Base-by-base conservation (phyloP, 2,329 filamentous ascomycete species). In the Dactylellina drechsleri region DNA sequence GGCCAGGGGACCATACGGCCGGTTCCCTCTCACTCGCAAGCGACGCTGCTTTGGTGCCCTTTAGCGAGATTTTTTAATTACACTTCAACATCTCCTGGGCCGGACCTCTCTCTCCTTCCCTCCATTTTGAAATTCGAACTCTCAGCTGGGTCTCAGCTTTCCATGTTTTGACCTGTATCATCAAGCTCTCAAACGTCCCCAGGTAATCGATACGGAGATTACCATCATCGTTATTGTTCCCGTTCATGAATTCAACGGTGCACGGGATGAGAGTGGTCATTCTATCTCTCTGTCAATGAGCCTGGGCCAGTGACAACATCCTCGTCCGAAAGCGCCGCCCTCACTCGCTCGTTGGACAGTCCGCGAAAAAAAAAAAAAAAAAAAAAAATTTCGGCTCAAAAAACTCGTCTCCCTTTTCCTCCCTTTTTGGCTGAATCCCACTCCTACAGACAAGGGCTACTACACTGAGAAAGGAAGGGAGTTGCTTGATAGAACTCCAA, bases 401-500 rank as follows among this genome's bases (percentile, higher is more conserved):
- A 36, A 36, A 36, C 31, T 36, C 31, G 31, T 36, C 31, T 36
- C 31, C 54, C 28, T 53, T 47, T 60, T 26, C 18, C 64, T 60
- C 64, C 65, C 56, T 68, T 68, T 68, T 53, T 65, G 66, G 52
- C 59, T 65, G 66, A 71, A 47, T 71, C 59, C 60, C 40, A 15
- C 60, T 31, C 60, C 31, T 54, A 12, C 4, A 16, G 43, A 15
- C 15, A 47, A 47, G 16, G 16, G 43, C 43, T 36, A 36, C 43
- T 36, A 36, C 2, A 10, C 31, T 36, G 10, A 36, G 31, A 36
- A 36, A 36, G 31, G 31, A 36, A 36, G 31, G 31, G 31, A 36
- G 31, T 10, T 36, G 10, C 31, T 23, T 23, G 23, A 23, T 23
- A 23, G 4, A 23, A 23, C 23, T 23, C 23, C 23, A 23, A 23